phyloP scores from a whole-genome alignment of 2,329 filamentous ascomycete species.

The Trichoderma simmonsii region DNA sequence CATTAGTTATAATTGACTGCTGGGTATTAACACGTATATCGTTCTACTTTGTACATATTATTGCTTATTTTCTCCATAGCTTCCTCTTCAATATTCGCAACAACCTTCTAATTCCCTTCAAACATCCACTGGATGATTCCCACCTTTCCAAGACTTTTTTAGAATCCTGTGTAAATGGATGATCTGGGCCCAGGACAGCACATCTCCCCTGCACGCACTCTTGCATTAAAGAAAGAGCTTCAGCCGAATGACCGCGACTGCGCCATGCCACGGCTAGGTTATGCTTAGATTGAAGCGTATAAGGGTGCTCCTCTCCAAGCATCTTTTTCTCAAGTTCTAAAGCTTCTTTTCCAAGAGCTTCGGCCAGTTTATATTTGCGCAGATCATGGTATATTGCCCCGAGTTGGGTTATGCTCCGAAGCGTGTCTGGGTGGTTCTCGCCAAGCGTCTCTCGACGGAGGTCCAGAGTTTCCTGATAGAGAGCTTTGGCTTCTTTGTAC shows the following conservation, averaged over 20 bases:
- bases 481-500: not conserved
- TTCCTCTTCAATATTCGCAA: not conserved
- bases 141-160: not conserved
- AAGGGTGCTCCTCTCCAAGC: conserved; percentile 18
- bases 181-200: not conserved
- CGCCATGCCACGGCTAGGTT: not conserved
- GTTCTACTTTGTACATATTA: not conserved
- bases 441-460: not conserved
- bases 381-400: not conserved
- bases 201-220: not conserved
- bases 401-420: not conserved
- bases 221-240: not conserved
- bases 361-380: not conserved
- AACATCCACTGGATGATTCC: not conserved
- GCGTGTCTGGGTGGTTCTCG: not conserved
- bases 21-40: not conserved
- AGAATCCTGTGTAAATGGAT: not conserved
- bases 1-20: not conserved
- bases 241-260: not conserved
- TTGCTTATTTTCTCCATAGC: not conserved
- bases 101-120: not conserved
- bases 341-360: not conserved
- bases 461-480: not conserved
- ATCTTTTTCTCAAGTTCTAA: not conserved
- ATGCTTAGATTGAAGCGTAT: not conserved